A percentile compares a stretch with the other conserved stretches of the same genome.
Evolutionary conservation across 1,139 yeast species (phyloP).

Genomic region (Sugiyamaella grinbergsii): DNA sequence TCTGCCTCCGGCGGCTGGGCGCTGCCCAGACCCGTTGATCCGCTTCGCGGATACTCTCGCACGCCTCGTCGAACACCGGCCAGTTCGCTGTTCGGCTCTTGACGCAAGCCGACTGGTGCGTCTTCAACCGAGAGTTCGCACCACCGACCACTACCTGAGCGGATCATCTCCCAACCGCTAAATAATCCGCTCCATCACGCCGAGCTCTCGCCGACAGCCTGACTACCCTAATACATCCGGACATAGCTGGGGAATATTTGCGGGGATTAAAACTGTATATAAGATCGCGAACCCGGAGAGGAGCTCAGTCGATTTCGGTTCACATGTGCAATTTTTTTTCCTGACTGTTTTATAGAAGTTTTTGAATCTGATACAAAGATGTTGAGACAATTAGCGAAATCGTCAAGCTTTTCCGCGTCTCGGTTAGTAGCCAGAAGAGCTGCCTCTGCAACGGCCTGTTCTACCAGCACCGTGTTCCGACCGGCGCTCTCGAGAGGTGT

Average conservation of each 20-base stretch:
- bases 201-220: constrained; percentile 7
- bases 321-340: background rate
- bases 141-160: too few species aligned
- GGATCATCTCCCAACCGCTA: background rate
- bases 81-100: background rate
- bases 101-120: background rate
- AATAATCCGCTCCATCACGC: constrained; percentile 3
- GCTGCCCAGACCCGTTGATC: constrained; percentile 17
- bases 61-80: constrained; percentile 1
- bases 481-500: constrained; percentile 11
- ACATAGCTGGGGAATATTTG: background rate
- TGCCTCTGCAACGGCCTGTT: constrained; percentile 10
- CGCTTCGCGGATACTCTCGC: constrained; percentile 4
- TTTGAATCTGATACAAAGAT: background rate
- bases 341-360: background rate
- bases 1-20: constrained; percentile 19
- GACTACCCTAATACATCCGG: background rate
- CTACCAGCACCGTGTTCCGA: too few species aligned
- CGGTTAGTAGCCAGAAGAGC: constrained; percentile 8
- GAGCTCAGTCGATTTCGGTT: background rate
- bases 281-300: too few species aligned
- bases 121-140: background rate
- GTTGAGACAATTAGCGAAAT: constrained; percentile 17
- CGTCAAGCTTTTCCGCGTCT: constrained; percentile 8
- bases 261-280: constrained; percentile 1